These are phyloP conservation scores for Ballota nigra DNA, from an alignment of 257 asterid genomes.

Conservation along the genomic window DNA sequence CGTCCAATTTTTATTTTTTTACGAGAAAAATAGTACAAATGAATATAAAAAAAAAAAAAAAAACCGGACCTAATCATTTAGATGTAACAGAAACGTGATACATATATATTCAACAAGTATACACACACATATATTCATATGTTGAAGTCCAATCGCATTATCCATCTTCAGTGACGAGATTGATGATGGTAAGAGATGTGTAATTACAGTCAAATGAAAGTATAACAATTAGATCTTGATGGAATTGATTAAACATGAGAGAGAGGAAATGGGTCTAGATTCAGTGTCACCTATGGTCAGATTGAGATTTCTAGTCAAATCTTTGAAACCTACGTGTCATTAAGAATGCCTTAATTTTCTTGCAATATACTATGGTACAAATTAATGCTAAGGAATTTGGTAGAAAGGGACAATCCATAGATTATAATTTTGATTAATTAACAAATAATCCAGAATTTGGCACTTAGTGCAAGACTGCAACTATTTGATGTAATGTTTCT, in stretches of 20 bases:
- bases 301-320: slow-evolving; percentile 10
- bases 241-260: background rate
- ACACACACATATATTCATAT: background rate
- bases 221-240: slow-evolving; percentile 2
- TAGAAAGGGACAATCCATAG: background rate
- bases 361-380: background rate
- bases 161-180: background rate
- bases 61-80: background rate
- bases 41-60: no score
- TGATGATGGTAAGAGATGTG: no score
- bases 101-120: background rate
- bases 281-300: slow-evolving; percentile 16
- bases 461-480: slow-evolving; percentile 20
- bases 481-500: slow-evolving; percentile 13
- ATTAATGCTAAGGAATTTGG: background rate
- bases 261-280: slow-evolving; percentile 18
- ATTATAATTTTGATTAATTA: background rate
- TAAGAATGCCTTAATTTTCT: background rate
- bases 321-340: slow-evolving; percentile 20
- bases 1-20: background rate
- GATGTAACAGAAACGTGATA: background rate
- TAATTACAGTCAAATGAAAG: slow-evolving; percentile 1
- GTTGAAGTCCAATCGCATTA: background rate
- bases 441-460: slow-evolving; percentile 14
- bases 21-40: background rate